A percentile compares a stretch with the other conserved stretches of the same genome.
Evolutionary conservation across 2,329 filamentous ascomycete genomes (phyloP).

Genomic region (Aplosporella prunicola): DNA sequence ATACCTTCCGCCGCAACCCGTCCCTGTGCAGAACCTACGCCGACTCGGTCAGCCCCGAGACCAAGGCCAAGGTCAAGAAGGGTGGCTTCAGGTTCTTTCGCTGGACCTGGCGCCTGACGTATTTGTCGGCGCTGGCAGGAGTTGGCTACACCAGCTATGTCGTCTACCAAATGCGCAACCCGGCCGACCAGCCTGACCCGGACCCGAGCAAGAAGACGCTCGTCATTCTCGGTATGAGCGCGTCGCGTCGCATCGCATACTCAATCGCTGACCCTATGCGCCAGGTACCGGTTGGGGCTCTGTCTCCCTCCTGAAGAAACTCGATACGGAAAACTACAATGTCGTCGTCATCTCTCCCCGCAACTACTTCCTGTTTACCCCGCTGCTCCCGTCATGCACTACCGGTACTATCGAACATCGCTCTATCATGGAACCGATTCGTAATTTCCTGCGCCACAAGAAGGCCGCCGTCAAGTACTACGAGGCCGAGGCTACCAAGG

Average conservation of each 20-base stretch:
- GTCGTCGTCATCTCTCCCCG: conserved; percentile 94
- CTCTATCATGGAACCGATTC: conserved; percentile 98
- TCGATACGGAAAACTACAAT: conserved; percentile 99
- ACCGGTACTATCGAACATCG: conserved; percentile 97
- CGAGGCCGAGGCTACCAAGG: conserved; percentile 92
- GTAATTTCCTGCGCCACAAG: conserved; percentile 92
- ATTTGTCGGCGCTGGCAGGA: conserved; percentile 61
- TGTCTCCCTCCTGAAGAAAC: conserved; percentile 93
- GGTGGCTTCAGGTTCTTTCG: conserved; percentile 59
- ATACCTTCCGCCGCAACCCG: conserved; percentile 28
- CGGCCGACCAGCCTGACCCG: conserved; percentile 64
- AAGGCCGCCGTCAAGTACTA: conserved; percentile 90
- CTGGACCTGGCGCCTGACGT: conserved; percentile 76
- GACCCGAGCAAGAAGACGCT: conserved; percentile 94
- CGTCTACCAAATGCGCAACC: conserved; percentile 75
- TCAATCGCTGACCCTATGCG: conserved; percentile 16
- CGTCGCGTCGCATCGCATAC: neutral
- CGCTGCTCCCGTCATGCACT: conserved; percentile 91
- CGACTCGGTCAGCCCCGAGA: conserved; percentile 19
- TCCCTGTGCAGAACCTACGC: too few species aligned
- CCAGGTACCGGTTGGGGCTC: conserved; percentile 92
- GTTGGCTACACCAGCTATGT: conserved; percentile 66
- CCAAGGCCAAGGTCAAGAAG: conserved; percentile 30
- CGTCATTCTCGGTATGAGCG: conserved; percentile 71
- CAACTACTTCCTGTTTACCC: conserved; percentile 99